phyloP scores from a whole-genome alignment of 2,329 filamentous ascomycete species.

The Pseudocercospora crystallina region DNA sequence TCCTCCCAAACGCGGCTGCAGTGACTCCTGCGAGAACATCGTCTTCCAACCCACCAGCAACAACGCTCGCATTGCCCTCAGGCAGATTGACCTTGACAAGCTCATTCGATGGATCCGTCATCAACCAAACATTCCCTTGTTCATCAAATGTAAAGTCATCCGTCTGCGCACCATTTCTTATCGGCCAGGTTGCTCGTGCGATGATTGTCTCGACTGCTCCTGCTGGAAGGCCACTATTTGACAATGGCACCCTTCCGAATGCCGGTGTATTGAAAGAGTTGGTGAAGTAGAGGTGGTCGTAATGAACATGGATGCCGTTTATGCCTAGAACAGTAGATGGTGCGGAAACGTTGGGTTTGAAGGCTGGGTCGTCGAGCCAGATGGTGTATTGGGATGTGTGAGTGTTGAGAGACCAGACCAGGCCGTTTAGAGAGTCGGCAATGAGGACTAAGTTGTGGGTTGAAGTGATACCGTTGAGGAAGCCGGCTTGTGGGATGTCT shows the following conservation, averaged over 20 bases:
- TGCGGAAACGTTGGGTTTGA: slow-evolving; percentile 19
- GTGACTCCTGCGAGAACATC: slow-evolving; percentile 15
- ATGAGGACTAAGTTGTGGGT: slow-evolving; percentile 11
- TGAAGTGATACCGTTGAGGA: slow-evolving; percentile 17
- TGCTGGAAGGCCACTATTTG: not conserved
- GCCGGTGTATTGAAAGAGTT: slow-evolving; percentile 15
- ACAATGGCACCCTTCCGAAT: slow-evolving; percentile 10
- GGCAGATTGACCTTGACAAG: slow-evolving; percentile 16
- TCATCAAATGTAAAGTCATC: slow-evolving; percentile 21
- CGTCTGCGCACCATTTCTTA: slow-evolving; percentile 6
- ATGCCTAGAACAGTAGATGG: slow-evolving; percentile 12
- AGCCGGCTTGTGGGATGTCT: slow-evolving; percentile 9
- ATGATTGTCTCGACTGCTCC: slow-evolving; percentile 14
- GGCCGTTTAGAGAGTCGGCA: slow-evolving; percentile 13
- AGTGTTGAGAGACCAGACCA: slow-evolving; percentile 16
- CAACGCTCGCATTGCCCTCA: slow-evolving; percentile 7
- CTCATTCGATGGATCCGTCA: slow-evolving; percentile 15
- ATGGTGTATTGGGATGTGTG: slow-evolving; percentile 3
- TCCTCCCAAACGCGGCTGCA: slow-evolving; percentile 18
- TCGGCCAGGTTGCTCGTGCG: not conserved
- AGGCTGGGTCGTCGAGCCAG: slow-evolving; percentile 16
- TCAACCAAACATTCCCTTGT: slow-evolving; percentile 17
- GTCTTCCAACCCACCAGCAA: slow-evolving; percentile 12
- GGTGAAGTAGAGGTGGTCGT: slow-evolving; percentile 17
- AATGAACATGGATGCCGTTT: slow-evolving; percentile 18